Percentiles rank a stretch among this genome's conserved stretches.
These are phyloP conservation scores for Ophiostoma australiae DNA, from an alignment of 2,329 filamentous ascomycete species.

Conservation along the genomic window DNA sequence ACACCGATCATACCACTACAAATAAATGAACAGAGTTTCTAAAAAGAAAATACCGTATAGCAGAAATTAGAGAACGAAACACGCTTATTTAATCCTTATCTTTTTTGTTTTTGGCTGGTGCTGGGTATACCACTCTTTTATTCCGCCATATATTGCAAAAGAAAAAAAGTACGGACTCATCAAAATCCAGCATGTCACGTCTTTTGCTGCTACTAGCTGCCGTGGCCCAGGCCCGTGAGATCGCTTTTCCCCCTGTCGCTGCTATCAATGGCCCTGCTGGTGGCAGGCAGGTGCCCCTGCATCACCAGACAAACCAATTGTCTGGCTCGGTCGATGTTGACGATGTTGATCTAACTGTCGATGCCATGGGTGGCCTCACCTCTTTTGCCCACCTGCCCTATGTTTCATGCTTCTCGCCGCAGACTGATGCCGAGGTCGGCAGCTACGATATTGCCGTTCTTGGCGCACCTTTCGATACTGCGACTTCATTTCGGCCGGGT, in stretches of 20 bases:
- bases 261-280: constrained; percentile 18
- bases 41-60: too few relatives aligned
- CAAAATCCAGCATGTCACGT: neutral
- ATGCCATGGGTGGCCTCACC: constrained; percentile 51
- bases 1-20: neutral
- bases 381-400: constrained; percentile 60
- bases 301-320: constrained; percentile 22
- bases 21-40: neutral
- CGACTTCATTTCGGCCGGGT: constrained; percentile 29
- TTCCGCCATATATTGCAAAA: neutral
- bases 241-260: constrained; percentile 25
- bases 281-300: neutral
- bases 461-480: constrained; percentile 49
- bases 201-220: constrained; percentile 18
- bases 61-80: neutral
- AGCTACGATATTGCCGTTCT: constrained; percentile 55
- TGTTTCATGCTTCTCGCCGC: constrained; percentile 48
- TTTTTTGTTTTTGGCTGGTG: neutral
- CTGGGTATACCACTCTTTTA: neutral
- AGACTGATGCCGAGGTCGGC: constrained; percentile 44
- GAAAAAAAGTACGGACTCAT: neutral
- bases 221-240: constrained; percentile 23
- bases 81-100: neutral
- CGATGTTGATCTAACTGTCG: constrained; percentile 39
- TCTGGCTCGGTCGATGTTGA: constrained; percentile 24